A percentile compares a stretch with the other conserved stretches of the same genome.
These are phyloP conservation scores for Gamsiella multidivaricata DNA, from an alignment of 192 early-diverging fungal genomes.

Conservation along the genomic window DNA sequence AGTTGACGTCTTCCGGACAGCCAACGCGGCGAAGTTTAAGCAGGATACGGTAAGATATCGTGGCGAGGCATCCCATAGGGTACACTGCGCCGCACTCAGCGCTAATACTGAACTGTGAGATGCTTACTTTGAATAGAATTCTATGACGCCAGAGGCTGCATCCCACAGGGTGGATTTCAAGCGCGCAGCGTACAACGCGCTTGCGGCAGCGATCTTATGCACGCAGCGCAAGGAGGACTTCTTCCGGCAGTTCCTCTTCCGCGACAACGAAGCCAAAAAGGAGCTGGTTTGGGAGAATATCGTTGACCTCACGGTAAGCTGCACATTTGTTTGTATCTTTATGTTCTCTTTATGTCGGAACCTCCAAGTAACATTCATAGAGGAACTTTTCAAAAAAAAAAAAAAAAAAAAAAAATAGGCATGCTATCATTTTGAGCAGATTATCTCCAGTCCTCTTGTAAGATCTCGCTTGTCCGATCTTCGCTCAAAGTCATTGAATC, in stretches of 20 bases:
- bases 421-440: slow-evolving; percentile 33
- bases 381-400: background rate
- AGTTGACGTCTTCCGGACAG: slow-evolving; percentile 54
- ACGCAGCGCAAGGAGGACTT: slow-evolving; percentile 68
- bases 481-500: slow-evolving; percentile 36
- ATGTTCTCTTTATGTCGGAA: too few relatives aligned
- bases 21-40: slow-evolving; percentile 54
- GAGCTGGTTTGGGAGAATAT: slow-evolving; percentile 72
- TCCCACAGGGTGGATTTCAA: slow-evolving; percentile 42
- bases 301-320: slow-evolving; percentile 56
- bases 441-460: slow-evolving; percentile 27
- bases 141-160: slow-evolving; percentile 17
- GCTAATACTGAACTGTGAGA: background rate
- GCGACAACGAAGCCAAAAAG: slow-evolving; percentile 61
- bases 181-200: slow-evolving; percentile 68
- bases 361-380: background rate
- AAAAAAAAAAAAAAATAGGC: slow-evolving; percentile 11
- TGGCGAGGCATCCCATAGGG: background rate
- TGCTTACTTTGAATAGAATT: slow-evolving; percentile 16
- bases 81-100: background rate
- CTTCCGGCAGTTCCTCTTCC: slow-evolving; percentile 69
- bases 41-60: slow-evolving; percentile 25
- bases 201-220: slow-evolving; percentile 63
- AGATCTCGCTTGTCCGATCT: slow-evolving; percentile 36
- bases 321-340: background rate